phyloP scores from a whole-genome alignment of 148 eudicot species.

The Polygonum maritimum region DNA sequence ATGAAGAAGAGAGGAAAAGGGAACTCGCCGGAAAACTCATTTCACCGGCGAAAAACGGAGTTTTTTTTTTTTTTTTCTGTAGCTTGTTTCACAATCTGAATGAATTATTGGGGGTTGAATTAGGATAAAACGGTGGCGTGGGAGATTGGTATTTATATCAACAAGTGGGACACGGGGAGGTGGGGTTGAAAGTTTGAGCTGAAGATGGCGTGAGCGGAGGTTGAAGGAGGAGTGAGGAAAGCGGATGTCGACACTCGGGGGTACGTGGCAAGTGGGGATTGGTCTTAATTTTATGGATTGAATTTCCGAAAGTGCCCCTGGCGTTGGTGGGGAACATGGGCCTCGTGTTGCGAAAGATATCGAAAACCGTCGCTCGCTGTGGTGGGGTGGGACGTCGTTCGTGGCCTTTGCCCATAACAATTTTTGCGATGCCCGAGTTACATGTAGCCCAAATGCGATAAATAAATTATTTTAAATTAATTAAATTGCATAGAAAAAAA shows the following conservation, averaged over 20 bases:
- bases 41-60: background rate
- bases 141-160: background rate
- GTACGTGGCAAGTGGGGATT: background rate
- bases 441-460: constrained; percentile 5
- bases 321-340: constrained; percentile 10
- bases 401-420: constrained; percentile 10
- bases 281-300: background rate
- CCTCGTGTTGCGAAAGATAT: constrained; percentile 11
- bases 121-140: background rate
- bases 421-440: constrained; percentile 7
- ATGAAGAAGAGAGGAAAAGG: background rate
- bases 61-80: background rate
- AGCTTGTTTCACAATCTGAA: background rate
- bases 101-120: constrained; percentile 4
- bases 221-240: constrained; percentile 1
- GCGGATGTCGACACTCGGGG: constrained; percentile 5
- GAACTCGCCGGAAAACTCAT: background rate
- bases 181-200: background rate
- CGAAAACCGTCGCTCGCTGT: constrained; percentile 9
- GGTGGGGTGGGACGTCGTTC: constrained; percentile 9
- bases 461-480: background rate
- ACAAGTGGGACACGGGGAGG: background rate
- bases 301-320: background rate
- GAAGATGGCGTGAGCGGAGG: constrained; percentile 2
- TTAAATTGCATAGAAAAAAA: background rate